Evolutionary conservation across 2,329 filamentous ascomycete genomes (phyloP).

Genomic region (Penicillium janthinellum): DNA sequence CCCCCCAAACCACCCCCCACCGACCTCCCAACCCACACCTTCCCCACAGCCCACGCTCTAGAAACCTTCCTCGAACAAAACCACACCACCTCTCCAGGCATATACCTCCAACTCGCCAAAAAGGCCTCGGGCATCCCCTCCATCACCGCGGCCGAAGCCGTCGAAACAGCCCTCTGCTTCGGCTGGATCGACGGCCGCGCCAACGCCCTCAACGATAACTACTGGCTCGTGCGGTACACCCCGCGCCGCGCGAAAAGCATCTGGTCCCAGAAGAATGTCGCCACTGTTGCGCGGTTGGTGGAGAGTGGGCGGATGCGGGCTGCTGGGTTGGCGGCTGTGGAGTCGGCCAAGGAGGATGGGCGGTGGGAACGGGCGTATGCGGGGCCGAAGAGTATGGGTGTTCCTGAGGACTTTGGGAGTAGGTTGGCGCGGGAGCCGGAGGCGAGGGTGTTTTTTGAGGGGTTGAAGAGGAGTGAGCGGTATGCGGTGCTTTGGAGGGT

Average conservation of each 20-base stretch:
- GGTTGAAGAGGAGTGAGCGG: constrained; percentile 49
- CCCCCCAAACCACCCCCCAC: constrained; percentile 15
- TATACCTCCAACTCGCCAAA: constrained; percentile 56
- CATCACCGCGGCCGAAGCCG: constrained; percentile 52
- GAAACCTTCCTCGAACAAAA: constrained; percentile 47
- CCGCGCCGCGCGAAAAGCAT: constrained; percentile 57
- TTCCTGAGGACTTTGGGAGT: constrained; percentile 53
- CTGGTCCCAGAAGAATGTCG: constrained; percentile 64
- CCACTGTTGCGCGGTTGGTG: constrained; percentile 51
- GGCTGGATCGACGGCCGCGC: constrained; percentile 66
- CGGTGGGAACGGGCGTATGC: constrained; percentile 62
- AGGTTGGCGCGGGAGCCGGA: constrained; percentile 43
- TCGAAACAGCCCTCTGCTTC: constrained; percentile 61
- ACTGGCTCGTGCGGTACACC: constrained; percentile 61
- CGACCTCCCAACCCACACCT: constrained; percentile 33
- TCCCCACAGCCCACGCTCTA: constrained; percentile 32
- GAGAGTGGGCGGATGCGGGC: constrained; percentile 53
- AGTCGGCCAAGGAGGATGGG: constrained; percentile 59
- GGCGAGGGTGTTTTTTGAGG: constrained; percentile 32
- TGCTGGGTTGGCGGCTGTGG: constrained; percentile 53
- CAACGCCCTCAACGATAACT: constrained; percentile 47
- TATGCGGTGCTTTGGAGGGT: constrained; percentile 51
- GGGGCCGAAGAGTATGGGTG: constrained; percentile 49
- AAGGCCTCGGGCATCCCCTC: constrained; percentile 49
- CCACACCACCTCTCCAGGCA: constrained; percentile 37